phyloP scores from a whole-genome alignment of 192 early-diverging fungal species.

The Coemansia asiatica region DNA sequence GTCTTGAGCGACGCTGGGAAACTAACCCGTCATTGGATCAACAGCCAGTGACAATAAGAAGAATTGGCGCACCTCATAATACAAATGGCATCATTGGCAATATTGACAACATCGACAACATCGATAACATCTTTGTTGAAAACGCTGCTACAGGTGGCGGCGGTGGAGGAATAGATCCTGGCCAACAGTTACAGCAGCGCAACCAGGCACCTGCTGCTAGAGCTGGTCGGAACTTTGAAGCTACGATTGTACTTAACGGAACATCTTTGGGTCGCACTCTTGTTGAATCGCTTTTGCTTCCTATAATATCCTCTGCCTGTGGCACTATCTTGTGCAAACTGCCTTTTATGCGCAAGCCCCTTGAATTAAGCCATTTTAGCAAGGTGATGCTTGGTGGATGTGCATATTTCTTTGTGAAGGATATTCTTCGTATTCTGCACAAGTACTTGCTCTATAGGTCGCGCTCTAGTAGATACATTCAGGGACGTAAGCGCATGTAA shows the following conservation, averaged over 20 bases:
- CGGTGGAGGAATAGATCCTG: too few species aligned
- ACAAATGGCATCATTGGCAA: conserved; percentile 3
- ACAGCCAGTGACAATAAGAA: conserved; percentile 23
- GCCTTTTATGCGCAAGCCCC: conserved; percentile 50
- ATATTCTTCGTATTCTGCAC: conserved; percentile 60
- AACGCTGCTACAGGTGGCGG: conserved; percentile 15
- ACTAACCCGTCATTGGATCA: conserved; percentile 35
- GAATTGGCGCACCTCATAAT: conserved; percentile 12
- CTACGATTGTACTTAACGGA: conserved; percentile 59
- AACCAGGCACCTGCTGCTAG: not conserved
- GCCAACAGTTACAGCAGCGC: conserved; percentile 12
- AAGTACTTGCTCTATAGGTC: conserved; percentile 57
- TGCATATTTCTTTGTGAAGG: conserved; percentile 61
- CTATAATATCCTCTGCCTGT: conserved; percentile 64
- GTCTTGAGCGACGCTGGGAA: conserved; percentile 62
- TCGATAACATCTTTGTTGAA: not conserved
- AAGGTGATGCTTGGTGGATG: conserved; percentile 58
- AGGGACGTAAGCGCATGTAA: conserved; percentile 44
- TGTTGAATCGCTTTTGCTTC: conserved; percentile 65
- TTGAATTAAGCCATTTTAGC: conserved; percentile 57
- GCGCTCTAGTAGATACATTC: conserved; percentile 38
- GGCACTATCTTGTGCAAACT: conserved; percentile 58
- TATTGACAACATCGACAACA: not conserved
- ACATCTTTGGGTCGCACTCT: conserved; percentile 60
- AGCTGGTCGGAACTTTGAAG: conserved; percentile 45